These are phyloP conservation scores for Thelephora ganbajun DNA, from an alignment of 768 basidiomycete species.

Conservation along the genomic window DNA sequence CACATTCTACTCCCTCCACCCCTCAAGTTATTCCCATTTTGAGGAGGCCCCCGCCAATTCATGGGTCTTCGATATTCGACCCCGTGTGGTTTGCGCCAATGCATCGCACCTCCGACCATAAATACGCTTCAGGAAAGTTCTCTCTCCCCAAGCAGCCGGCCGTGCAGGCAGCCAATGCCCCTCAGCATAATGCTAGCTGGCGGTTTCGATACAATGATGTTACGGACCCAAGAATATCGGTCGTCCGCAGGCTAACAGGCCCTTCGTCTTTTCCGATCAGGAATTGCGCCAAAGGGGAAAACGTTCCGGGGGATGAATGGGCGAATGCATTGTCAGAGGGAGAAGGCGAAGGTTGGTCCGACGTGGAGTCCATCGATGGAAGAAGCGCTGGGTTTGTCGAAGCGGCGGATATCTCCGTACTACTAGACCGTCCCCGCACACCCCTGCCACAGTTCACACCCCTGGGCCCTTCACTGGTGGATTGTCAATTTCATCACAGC, in stretches of 20 bases:
- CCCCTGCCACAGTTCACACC: conserved; percentile 64
- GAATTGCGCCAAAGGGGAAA: conserved; percentile 22
- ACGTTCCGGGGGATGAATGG: conserved; percentile 42
- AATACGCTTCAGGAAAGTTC: conserved; percentile 68
- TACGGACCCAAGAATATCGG: conserved; percentile 61
- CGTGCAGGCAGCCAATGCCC: conserved; percentile 15
- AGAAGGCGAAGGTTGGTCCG: conserved; percentile 23
- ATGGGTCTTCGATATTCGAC: conserved; percentile 34
- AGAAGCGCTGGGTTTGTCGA: conserved; percentile 19
- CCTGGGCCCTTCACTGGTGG: conserved; percentile 50
- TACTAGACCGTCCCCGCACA: conserved; percentile 35
- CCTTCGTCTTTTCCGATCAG: conserved; percentile 41
- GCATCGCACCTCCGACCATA: conserved; percentile 53
- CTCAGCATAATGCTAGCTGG: conserved; percentile 26
- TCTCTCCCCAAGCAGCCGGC: conserved; percentile 49
- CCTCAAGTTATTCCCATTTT: conserved; percentile 28
- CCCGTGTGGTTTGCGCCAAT: conserved; percentile 61
- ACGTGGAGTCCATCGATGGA: conserved; percentile 22
- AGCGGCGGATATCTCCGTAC: conserved; percentile 13
- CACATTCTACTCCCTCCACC: conserved; percentile 34
- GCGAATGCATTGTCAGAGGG: conserved; percentile 17
- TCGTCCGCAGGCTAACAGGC: conserved; percentile 54
- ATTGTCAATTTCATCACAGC: conserved; percentile 53
- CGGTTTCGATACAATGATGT: conserved; percentile 35
- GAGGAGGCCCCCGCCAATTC: conserved; percentile 8